Evolutionary conservation across 352 stramenopile genomes (phyloP), one percentile per base, ranked within the genome.

Genomic region (Pythium periplocum): DNA sequence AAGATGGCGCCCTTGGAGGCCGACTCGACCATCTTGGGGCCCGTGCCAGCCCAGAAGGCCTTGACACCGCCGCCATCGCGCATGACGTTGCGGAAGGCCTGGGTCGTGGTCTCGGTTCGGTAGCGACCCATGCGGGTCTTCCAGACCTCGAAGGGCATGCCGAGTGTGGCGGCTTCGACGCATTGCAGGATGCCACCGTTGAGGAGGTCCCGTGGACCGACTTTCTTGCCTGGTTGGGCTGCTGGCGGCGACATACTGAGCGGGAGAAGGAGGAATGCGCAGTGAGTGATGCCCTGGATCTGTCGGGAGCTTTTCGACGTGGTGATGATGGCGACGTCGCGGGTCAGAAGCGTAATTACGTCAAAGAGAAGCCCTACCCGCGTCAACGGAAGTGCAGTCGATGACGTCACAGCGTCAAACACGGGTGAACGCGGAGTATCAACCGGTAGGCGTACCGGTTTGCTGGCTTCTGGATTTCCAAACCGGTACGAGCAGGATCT

Each of bases 121-220:
- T 89, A 96, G 48, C 86, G 82, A 10, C 87, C 87, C 87, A 96
- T 96, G 68, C 87, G 86, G 52, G 87, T 96, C 68, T 96, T 96
- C 87, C 87, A 96, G 40, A 96, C 87, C 71, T 96, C 87, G 59
- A 96, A 96, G 40, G 87, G 87, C 85, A 96, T 95, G 58, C 87
- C 87, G 33, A 96, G 73, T 52, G 85, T 94, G 26, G 82, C 85
- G 35, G 87, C 87, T 63, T 96, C 87, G 6, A 95, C 61, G 68
- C 87, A 96, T 51, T 96, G 85, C 44, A 96, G 71, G 49, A 95
- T 51, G 17, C 86, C 79, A 51, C 81, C 80, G 53, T 93, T 91
- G 50, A 92, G 43, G 42, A 93, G 70, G 66, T 94, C 84, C 55
- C 82, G 82, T 7, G 68, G 32, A 17, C 82, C 78, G 40, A 93